Conservation (phyloP, 1,284 basidiomycete genomes). For the Ceratobasidium theobromae region DNA sequence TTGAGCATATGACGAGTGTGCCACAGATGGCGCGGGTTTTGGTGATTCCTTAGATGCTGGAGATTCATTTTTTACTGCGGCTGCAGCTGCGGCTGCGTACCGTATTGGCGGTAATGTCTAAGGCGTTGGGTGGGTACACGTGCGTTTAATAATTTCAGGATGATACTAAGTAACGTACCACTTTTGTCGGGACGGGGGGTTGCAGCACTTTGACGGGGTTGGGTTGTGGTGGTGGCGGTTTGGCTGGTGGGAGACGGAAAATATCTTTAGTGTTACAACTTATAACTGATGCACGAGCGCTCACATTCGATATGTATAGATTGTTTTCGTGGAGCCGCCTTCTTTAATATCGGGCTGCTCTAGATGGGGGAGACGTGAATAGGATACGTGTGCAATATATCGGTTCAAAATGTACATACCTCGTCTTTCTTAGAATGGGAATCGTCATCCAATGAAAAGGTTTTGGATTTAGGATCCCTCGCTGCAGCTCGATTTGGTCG, state of each 20-base stretch:
- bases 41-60: constrained; percentile 27
- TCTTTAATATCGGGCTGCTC: constrained; percentile 73
- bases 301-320: constrained; percentile 47
- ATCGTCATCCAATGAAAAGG: constrained; percentile 51
- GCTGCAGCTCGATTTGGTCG: constrained; percentile 61
- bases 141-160: constrained; percentile 54
- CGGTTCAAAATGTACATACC: constrained; percentile 19
- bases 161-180: constrained; percentile 52
- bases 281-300: constrained; percentile 26
- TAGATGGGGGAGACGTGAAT: neutral
- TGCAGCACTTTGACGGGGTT: constrained; percentile 75
- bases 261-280: neutral
- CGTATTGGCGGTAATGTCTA: constrained; percentile 68
- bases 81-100: constrained; percentile 90
- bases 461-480: constrained; percentile 52
- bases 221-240: constrained; percentile 57
- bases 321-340: constrained; percentile 60
- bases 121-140: constrained; percentile 41
- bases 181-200: constrained; percentile 80
- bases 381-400: neutral
- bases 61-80: constrained; percentile 56
- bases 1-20: constrained; percentile 30
- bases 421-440: constrained; percentile 41
- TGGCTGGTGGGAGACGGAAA: constrained; percentile 2
- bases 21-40: constrained; percentile 35